Evolutionary conservation across 2,329 filamentous ascomycete species (phyloP).

Genomic region (Pseudogymnoascus sp.): DNA sequence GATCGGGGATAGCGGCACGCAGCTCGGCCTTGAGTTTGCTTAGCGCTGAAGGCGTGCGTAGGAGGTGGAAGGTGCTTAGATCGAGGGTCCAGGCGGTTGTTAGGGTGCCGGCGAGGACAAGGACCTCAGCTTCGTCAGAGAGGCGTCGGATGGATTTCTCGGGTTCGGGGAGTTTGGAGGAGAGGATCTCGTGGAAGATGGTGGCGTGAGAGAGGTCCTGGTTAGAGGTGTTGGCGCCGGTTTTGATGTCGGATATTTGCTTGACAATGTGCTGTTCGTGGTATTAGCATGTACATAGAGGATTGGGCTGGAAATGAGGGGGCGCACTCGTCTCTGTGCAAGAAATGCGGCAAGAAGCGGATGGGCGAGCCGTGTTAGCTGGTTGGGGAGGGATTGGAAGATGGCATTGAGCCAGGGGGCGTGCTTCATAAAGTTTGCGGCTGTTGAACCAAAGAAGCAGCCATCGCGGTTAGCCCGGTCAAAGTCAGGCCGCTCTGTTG

Average conservation of each 20-base stretch:
- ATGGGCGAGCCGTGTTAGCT: not conserved
- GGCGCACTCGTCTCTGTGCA: not conserved
- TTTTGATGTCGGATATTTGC: conserved; percentile 5
- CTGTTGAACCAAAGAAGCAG: conserved; percentile 13
- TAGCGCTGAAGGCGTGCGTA: conserved; percentile 28
- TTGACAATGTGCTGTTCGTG: not conserved
- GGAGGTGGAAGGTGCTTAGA: conserved; percentile 31
- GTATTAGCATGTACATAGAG: not conserved
- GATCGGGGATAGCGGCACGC: conserved; percentile 15
- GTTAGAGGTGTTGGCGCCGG: not conserved
- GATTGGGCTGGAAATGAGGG: not conserved
- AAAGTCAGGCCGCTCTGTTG: conserved; percentile 18
- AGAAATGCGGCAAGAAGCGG: not conserved
- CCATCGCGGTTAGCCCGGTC: conserved; percentile 18
- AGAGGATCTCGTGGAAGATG: conserved; percentile 2
- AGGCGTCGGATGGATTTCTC: not conserved
- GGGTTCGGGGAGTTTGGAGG: not conserved
- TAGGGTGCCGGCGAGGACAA: conserved; percentile 31
- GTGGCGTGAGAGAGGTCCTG: not conserved
- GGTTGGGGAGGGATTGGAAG: not conserved
- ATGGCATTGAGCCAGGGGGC: conserved; percentile 16
- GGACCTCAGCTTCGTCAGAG: conserved; percentile 14
- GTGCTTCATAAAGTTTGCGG: conserved; percentile 19
- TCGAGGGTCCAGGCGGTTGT: conserved; percentile 32
- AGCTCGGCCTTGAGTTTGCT: conserved; percentile 31